These are phyloP conservation scores for Elsinoe necatrix DNA, from an alignment of 2,329 filamentous ascomycete genomes.

Conservation along the genomic window DNA sequence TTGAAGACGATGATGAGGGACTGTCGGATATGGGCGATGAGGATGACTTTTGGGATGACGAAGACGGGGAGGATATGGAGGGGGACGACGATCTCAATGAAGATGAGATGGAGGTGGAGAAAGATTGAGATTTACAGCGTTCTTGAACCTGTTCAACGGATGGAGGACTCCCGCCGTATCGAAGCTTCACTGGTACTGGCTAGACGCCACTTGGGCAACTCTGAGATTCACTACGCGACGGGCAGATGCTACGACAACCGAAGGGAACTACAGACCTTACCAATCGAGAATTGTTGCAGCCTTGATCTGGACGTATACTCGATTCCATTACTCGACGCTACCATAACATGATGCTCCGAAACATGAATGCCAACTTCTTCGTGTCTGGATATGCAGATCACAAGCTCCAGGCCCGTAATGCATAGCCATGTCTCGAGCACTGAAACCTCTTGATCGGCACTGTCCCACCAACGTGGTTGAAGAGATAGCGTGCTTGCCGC, in stretches of 20 bases:
- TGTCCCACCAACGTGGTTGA: not conserved
- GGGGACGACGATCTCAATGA: slow-evolving; percentile 45
- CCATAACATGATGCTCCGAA: no score
- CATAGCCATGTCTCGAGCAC: not conserved
- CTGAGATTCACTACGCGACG: no score
- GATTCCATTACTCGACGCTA: no score
- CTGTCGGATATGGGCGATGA: slow-evolving; percentile 33
- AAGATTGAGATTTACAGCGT: not conserved
- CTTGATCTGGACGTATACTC: no score
- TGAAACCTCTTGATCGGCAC: not conserved
- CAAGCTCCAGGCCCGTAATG: not conserved
- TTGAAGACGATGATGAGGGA: slow-evolving; percentile 36
- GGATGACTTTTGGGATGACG: slow-evolving; percentile 34
- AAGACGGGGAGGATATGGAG: slow-evolving; percentile 44
- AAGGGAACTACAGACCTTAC: no score
- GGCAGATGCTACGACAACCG: no score
- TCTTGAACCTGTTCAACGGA: not conserved
- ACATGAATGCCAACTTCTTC: not conserved
- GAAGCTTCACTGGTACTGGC: no score
- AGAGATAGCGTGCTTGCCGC: not conserved
- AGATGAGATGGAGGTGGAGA: slow-evolving; percentile 38
- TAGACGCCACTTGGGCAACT: no score
- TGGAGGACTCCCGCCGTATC: not conserved
- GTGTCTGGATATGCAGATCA: not conserved
- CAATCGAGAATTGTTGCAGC: no score